These are phyloP conservation scores for Sindora glabra DNA, from an alignment of 306 rosid species.

Conservation along the genomic window DNA sequence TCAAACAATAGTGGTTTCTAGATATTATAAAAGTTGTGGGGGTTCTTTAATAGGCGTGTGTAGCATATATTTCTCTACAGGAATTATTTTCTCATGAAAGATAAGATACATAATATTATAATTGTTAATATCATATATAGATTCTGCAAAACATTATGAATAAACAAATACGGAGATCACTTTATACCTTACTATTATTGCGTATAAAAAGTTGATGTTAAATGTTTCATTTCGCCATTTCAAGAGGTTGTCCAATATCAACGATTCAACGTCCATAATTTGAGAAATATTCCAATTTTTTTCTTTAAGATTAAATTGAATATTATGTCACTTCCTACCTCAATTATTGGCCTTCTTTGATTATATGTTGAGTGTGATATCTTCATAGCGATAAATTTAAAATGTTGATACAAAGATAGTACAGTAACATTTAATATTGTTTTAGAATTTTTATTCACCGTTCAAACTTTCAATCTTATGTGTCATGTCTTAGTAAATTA, in stretches of 20 bases:
- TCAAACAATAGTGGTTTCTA: too few species aligned
- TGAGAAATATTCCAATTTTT: slow-evolving; percentile 14
- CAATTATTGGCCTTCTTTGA: slow-evolving; percentile 22
- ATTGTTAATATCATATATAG: background rate
- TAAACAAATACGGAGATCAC: slow-evolving; percentile 21
- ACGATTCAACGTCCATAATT: slow-evolving; percentile 8
- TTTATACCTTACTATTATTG: slow-evolving; percentile 27
- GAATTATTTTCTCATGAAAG: too few species aligned
- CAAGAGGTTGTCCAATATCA: slow-evolving; percentile 7
- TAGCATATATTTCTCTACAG: too few species aligned
- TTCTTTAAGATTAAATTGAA: slow-evolving; percentile 8
- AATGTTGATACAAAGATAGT: too few species aligned
- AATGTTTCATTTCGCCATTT: slow-evolving; percentile 15
- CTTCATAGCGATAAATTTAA: too few species aligned
- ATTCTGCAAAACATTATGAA: slow-evolving; percentile 24
- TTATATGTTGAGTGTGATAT: background rate
- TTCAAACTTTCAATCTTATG: too few species aligned
- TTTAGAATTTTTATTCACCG: too few species aligned
- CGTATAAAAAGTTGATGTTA: slow-evolving; percentile 21
- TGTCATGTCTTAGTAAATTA: too few species aligned
- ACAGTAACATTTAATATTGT: too few species aligned
- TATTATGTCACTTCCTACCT: slow-evolving; percentile 32
- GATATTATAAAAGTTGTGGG: too few species aligned
- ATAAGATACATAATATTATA: too few species aligned
- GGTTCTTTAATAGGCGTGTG: too few species aligned